Conservation (phyloP, 73 alveolate genomes). For the Paramecium octaurelia region DNA sequence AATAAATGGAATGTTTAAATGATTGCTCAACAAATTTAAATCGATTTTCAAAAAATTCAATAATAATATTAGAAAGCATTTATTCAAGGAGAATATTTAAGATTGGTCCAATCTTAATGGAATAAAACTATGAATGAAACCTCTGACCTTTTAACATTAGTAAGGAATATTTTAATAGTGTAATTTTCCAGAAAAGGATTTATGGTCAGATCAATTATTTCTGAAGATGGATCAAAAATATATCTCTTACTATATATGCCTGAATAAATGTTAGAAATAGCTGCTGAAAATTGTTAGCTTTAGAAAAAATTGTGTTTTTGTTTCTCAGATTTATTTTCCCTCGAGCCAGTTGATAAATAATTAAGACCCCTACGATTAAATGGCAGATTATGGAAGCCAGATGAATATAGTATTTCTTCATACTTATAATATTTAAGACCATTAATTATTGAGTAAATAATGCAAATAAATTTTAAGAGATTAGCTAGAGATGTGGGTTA, state of each 20-base stretch:
- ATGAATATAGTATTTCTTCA: not conserved
- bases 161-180: not conserved
- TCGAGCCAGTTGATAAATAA: constrained; percentile 15
- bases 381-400: constrained; percentile 25
- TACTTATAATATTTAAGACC: constrained; percentile 12
- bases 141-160: not conserved
- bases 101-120: not conserved
- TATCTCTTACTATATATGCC: not conserved
- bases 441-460: not conserved
- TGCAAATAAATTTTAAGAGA: constrained; percentile 16
- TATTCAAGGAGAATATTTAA: not conserved
- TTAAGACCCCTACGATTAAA: not conserved
- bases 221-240: not conserved
- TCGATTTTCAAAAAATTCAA: not conserved
- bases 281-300: not conserved
- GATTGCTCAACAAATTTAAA: not conserved
- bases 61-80: not conserved
- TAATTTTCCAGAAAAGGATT: not conserved
- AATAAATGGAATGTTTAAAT: not conserved
- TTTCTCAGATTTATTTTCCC: not conserved
- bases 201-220: not conserved
- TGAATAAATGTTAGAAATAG: not conserved
- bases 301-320: not conserved
- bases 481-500: constrained; percentile 1
- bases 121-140: not conserved